These are phyloP conservation scores for Aspergillus sp. DNA, from an alignment of 2,329 filamentous ascomycete genomes.

Conservation along the genomic window DNA sequence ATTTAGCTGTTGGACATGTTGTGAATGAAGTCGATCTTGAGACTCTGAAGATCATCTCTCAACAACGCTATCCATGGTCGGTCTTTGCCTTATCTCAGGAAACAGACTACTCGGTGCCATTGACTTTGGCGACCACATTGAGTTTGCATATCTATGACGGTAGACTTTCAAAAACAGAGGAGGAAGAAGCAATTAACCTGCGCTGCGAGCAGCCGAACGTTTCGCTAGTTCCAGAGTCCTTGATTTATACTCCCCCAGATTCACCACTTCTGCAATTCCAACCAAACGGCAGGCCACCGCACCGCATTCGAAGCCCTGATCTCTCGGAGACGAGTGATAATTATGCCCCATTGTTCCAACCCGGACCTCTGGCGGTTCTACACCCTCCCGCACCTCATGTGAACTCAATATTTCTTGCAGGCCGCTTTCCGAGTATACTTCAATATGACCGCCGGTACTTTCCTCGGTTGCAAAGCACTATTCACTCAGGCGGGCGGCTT, in stretches of 20 bases:
- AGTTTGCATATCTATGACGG: constrained; percentile 83
- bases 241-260: constrained; percentile 32
- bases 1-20: constrained; percentile 74
- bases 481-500: constrained; percentile 80
- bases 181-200: constrained; percentile 34
- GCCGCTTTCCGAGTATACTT: constrained; percentile 83
- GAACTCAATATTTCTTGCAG: constrained; percentile 84
- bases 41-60: constrained; percentile 67
- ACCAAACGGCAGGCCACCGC: constrained; percentile 35
- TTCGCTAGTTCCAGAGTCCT: constrained; percentile 27
- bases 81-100: constrained; percentile 77
- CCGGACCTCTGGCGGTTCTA: constrained; percentile 78
- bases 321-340: constrained; percentile 37
- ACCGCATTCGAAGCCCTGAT: constrained; percentile 37
- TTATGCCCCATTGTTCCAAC: constrained; percentile 74
- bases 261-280: constrained; percentile 33
- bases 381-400: constrained; percentile 66
- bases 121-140: constrained; percentile 80
- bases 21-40: constrained; percentile 80
- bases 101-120: constrained; percentile 63
- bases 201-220: constrained; percentile 32
- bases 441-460: constrained; percentile 89
- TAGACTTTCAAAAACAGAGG: constrained; percentile 45
- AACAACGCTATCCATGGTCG: constrained; percentile 73
- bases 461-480: constrained; percentile 71